A percentile compares a stretch with the other conserved stretches of the same genome.
Conservation (phyloP, 306 rosid genomes). For the Corylus heterophylla region DNA sequence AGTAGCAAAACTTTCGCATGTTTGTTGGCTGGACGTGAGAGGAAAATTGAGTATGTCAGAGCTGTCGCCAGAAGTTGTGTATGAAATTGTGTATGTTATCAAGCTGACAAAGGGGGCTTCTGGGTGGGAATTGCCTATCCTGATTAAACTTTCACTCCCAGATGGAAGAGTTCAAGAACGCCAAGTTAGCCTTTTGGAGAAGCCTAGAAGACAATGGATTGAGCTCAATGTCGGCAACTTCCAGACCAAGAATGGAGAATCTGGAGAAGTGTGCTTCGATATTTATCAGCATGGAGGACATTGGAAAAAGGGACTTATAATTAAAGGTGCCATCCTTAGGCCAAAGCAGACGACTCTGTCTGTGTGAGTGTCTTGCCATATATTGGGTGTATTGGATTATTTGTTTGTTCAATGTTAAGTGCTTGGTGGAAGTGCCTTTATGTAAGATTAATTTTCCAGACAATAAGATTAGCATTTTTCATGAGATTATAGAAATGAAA, state of each 20-base stretch:
- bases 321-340: constrained; percentile 4
- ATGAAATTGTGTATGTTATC: constrained; percentile 19
- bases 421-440: no score
- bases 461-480: no score
- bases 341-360: background rate
- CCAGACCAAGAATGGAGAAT: background rate
- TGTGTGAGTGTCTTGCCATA: no score
- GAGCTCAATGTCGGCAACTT: constrained; percentile 16
- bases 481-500: no score
- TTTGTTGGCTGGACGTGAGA: constrained; percentile 21
- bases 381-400: no score
- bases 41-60: constrained; percentile 19
- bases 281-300: constrained; percentile 7
- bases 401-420: no score
- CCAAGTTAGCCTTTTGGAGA: constrained; percentile 1
- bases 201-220: constrained; percentile 9
- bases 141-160: background rate
- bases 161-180: background rate
- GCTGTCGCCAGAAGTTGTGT: constrained; percentile 7
- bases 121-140: constrained; percentile 29
- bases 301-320: constrained; percentile 10
- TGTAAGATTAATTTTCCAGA: no score
- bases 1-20: constrained; percentile 6
- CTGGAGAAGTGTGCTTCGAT: constrained; percentile 13
- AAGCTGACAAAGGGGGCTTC: constrained; percentile 20